Evolutionary conservation across 2,329 filamentous ascomycete species (phyloP), one percentile per base, ranked within the genome.

Genomic region (Sporothrix mexicana): DNA sequence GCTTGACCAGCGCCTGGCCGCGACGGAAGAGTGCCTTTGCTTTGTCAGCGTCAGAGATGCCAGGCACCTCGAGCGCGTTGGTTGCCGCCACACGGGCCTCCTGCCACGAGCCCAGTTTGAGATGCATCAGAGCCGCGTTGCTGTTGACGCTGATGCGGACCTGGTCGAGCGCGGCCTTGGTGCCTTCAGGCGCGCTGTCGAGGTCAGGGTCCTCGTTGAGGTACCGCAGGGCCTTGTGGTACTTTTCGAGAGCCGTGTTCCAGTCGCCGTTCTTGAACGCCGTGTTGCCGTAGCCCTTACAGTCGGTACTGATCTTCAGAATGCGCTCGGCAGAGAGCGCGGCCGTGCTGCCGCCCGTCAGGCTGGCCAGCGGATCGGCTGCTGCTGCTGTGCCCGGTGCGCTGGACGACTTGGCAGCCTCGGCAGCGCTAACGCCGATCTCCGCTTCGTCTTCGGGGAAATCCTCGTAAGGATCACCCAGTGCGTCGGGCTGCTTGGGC

Each of bases 391-490:
- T 43, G 2, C 43, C 36, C 4, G 23, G 45, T 25, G 55, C 30
- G n/a, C 23, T 43, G 25, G 49, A 13, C 9, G 41, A 30, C 36
- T 51, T 53, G 8, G 20, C 80, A n/a, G 91, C 92, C 69, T 89
- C 87, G 75, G 94, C 87, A 71, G 90, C 84, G 68, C 87, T 84
- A 75, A 55, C 41, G 47, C 85, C 78, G 75, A 62, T 72, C 69
- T 75, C 77, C 23, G 80, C 82, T 78, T 91, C 89, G 83, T 99
- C 96, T 80, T 98, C 94, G 47, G 96, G 96, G 83, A 93, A 98
- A 81, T 98, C 96, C 84, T 98, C 95, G 83, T 97, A 98, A 6
- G 90, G 88, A 84, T 99, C 96, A 75, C 96, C 96, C 15, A 93
- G 93, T 70, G 88, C 85, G 80, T 98, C 95, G 72, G 93, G 87